Base-by-base conservation (phyloP, 2,329 filamentous ascomycete species). In the Epichloe uncinata region DNA sequence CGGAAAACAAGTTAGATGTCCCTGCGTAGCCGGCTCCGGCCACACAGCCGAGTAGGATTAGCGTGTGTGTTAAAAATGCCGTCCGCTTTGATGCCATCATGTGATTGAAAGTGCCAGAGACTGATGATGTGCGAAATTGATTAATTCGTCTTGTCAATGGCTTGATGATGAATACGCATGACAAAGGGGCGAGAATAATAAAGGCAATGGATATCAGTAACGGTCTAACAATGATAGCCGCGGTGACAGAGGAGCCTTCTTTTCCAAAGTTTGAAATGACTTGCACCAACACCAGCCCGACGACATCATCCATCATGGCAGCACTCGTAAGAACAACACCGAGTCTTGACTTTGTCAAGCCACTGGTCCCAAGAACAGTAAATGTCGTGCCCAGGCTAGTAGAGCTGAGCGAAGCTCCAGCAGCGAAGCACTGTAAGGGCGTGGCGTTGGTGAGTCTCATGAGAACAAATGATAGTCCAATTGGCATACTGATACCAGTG, bases 251-350 rank as follows among this genome's bases (percentile, higher is more conserved):
- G 8, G 54, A 49, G 33, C 53, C 53, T 48, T 42, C 53, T 56
- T 43, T 61, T 49, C 64, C 83, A 0, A 91, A 68, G 44, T 81
- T 82, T 0, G 82, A 77, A 20, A 93, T 82, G 43, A 91, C 75
- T 55, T 87, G 79, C 0, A 88, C 82, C 78, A 91, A 84, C 7
- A 90, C 78, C 9, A 91, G 67, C 0, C 85, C 85, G 1, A 86
- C 75, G 0, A 91, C 81, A 65, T 93, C 86, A 60, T 93, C 87
- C 67, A 93, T 78, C 78, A 93, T 86, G 0, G 86, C 87, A 1
- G 85, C 85, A 52, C 78, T 82, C 2, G 78, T 78, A 0, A 89
- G 71, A 0, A 93, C 77, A 66, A 79, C 50, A 68, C 87, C 74
- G 5, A 77, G 60, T 7, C 73, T 66, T 2, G 72, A 71, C 1